A percentile compares a stretch with the other conserved stretches of the same genome.
Conservation (phyloP, 257 asterid genomes). For the Forsythia suspensa region DNA sequence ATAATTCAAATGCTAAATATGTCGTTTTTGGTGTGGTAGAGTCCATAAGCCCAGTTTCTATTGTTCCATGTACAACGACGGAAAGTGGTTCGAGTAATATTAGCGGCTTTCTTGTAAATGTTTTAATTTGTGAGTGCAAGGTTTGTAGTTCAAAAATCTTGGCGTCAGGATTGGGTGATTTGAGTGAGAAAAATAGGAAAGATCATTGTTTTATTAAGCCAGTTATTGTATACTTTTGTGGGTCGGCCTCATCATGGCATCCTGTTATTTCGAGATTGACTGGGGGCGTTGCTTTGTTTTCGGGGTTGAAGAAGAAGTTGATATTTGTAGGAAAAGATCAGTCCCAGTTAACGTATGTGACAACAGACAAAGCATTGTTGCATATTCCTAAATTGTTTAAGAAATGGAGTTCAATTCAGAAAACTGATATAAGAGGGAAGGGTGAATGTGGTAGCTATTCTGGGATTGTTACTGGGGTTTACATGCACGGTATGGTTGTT, state of each 20-base stretch:
- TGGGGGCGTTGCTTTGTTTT: slow-evolving; percentile 45
- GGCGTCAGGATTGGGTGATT: slow-evolving; percentile 26
- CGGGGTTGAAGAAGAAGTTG: slow-evolving; percentile 63
- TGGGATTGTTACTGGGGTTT: slow-evolving; percentile 72
- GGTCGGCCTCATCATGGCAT: slow-evolving; percentile 75
- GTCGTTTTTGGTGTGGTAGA: slow-evolving; percentile 53
- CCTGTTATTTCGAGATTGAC: slow-evolving; percentile 55
- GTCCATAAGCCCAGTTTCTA: slow-evolving; percentile 63
- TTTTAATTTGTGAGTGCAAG: slow-evolving; percentile 67
- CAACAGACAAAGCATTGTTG: slow-evolving; percentile 48
- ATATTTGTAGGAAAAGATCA: slow-evolving; percentile 54
- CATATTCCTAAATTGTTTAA: slow-evolving; percentile 42
- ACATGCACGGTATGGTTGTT: slow-evolving; percentile 78
- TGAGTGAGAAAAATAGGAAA: slow-evolving; percentile 23
- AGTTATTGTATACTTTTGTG: slow-evolving; percentile 56
- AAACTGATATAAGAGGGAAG: slow-evolving; percentile 35
- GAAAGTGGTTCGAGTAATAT: slow-evolving; percentile 30
- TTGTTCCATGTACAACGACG: slow-evolving; percentile 52
- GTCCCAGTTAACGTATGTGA: slow-evolving; percentile 69
- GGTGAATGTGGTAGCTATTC: slow-evolving; percentile 67
- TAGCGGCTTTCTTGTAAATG: slow-evolving; percentile 63
- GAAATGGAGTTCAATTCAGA: slow-evolving; percentile 16
- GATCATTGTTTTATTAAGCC: slow-evolving; percentile 52
- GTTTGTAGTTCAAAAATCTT: slow-evolving; percentile 43
- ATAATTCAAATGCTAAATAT: slow-evolving; percentile 23